Evolutionary conservation across 2,329 filamentous ascomycete genomes (phyloP), one percentile per base, ranked within the genome.

Genomic region (Akanthomyces muscarius): DNA sequence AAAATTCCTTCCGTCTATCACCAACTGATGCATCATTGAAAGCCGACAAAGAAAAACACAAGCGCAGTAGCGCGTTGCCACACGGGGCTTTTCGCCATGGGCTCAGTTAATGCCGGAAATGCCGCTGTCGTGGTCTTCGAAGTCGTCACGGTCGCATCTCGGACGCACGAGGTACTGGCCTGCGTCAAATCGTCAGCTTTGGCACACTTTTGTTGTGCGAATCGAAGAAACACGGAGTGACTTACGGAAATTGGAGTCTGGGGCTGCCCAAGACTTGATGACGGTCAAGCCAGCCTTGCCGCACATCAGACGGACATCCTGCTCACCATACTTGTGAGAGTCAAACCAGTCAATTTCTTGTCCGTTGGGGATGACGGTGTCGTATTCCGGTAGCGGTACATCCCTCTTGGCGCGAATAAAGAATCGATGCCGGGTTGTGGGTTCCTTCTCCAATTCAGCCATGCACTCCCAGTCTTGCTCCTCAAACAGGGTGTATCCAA

Each of bases 281-380:
- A 77, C 71, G 54, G 70, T 71, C 66, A 78, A 68, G 53, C 74
- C 74, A 47, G 75, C 74, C 68, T 75, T 73, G 63, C 68, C 69
- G 63, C 76, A 77, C 77, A 78, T 78, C 63, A 73, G 68, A 28
- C 69, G 69, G 14, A 78, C 76, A 36, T 70, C 70, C 4, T 69
- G 64, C 65, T 76, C 73, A 53, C 70, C 69, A 54, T 78, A 77
- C 67, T 78, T 78, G 68, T 78, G 76, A 38, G 77, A 76, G 66
- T 78, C 77, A 64, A 78, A 78, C 76, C 76, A 78, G 64, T 78
- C 76, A 18, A 78, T 69, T 63, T 77, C 74, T 50, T 75, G 69
- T 16, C 73, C 76, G 23, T 68, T 58, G 47, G 65, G 60, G 45
- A 78, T 73, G 13, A 64, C 64, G 18, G 68, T 68, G 2, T 64